Evolutionary conservation across 352 stramenopile genomes (phyloP), one percentile per base, ranked within the genome.

Genomic region (Globisporangium paddicum): DNA sequence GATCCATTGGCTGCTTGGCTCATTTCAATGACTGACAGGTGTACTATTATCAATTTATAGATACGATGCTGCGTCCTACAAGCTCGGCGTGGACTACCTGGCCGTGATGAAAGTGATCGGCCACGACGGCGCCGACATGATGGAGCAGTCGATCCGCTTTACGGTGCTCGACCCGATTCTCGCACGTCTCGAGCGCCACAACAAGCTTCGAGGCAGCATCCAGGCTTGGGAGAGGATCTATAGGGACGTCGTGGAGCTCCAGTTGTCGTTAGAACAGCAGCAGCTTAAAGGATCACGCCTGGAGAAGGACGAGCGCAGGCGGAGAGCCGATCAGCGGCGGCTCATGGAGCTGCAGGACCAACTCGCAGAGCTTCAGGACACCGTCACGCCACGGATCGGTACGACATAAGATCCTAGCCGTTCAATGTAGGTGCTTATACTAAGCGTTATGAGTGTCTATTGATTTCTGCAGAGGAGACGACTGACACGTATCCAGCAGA

Each of bases 91-190:
- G 14, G 75, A 86, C 19, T 89, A 74, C 60, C 58, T 82, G 42
- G 48, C 73, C 7, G 63, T 66, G 23, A 76, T 85, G 64, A 85
- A 79, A 52, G 60, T 70, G 40, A 78, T 91, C 59, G 69, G 79
- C n/a, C 69, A 62, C 37, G 66, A 83, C 41, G 67, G 81, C 25
- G 80, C 72, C 0, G 75, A 91, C 23, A 67, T 77, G 42, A 77
- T 90, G 72, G 81, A 93, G 38, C 84, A 91, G 60, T 85, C 84
- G 3, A 75, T 93, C 47, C 75, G 79, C 13, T 90, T 93, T 63
- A 93, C 81, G 1, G 76, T 90, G 16, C 23, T 91, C 47, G 81
- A 90, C 51, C 81, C 84, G 8, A 51, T 93, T 4, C 61, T 73
- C 42, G 69, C 71, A 16, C 73, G 68, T 8, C 68, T 93, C 37